These are phyloP conservation scores for Medicago lupulina DNA, from an alignment of 306 rosid genomes.

Conservation along the genomic window DNA sequence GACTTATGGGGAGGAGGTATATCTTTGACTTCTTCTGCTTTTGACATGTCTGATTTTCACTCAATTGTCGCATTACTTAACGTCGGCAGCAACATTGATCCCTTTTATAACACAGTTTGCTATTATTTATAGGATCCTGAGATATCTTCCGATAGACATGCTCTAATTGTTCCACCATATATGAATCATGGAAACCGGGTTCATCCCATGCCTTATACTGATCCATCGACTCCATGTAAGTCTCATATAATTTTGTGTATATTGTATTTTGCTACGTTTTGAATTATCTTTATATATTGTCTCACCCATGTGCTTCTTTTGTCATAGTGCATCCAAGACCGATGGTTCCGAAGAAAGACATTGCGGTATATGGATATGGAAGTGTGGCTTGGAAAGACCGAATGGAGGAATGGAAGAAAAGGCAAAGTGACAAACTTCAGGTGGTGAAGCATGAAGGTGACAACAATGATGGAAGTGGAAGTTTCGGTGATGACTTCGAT, in stretches of 20 bases:
- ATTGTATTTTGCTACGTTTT: constrained; percentile 18
- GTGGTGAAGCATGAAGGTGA: constrained; percentile 88
- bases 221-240: constrained; percentile 75
- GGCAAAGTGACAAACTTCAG: constrained; percentile 87
- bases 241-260: constrained; percentile 9
- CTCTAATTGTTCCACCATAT: constrained; percentile 83
- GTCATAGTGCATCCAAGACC: constrained; percentile 87
- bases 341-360: constrained; percentile 93
- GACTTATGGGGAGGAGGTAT: constrained; percentile 96
- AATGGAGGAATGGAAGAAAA: constrained; percentile 96
- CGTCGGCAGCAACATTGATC: not conserved
- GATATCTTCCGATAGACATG: constrained; percentile 83
- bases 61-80: not conserved
- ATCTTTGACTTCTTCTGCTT: constrained; percentile 20
- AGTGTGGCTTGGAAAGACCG: constrained; percentile 98
- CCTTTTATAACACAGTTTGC: constrained; percentile 11
- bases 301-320: constrained; percentile 36
- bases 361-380: constrained; percentile 95
- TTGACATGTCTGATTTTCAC: constrained; percentile 24
- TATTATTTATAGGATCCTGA: constrained; percentile 68
- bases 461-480: constrained; percentile 56
- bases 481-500: constrained; percentile 62
- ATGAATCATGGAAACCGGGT: constrained; percentile 72
- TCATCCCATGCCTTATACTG: constrained; percentile 72
- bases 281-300: constrained; percentile 26